Percentiles rank a stretch among this genome's conserved stretches.
phyloP scores from a whole-genome alignment of 352 stramenopile genomes.

The Phytophthora uliginosa region DNA sequence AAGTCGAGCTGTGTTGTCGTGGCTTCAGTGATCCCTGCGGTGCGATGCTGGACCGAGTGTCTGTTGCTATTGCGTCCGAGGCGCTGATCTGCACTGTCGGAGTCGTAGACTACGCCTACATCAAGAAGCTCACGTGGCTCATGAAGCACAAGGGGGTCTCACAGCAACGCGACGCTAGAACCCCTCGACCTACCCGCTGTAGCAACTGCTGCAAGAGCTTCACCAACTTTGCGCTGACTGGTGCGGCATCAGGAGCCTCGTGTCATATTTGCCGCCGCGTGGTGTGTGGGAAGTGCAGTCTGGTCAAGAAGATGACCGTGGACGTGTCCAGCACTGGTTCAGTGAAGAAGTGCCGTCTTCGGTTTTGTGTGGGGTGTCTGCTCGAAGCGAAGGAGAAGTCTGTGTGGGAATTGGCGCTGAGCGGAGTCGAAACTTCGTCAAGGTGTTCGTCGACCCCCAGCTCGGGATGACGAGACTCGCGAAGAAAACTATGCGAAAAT shows the following conservation, averaged over 20 bases:
- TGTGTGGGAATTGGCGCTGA: constrained; percentile 51
- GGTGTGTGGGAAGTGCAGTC: constrained; percentile 58
- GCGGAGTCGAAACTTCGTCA: constrained; percentile 9
- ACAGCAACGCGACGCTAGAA: neutral
- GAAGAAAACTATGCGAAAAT: neutral
- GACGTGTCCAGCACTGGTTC: constrained; percentile 45
- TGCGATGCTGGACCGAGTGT: neutral
- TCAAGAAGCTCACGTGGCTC: constrained; percentile 63
- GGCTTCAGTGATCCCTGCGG: neutral
- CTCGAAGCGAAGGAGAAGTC: constrained; percentile 58
- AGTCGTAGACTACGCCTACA: neutral
- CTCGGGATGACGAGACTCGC: neutral
- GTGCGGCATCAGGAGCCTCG: constrained; percentile 12
- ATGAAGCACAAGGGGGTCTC: constrained; percentile 37
- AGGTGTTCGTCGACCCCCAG: constrained; percentile 20
- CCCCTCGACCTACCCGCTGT: constrained; percentile 34
- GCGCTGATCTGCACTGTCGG: neutral
- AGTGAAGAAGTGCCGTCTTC: constrained; percentile 45
- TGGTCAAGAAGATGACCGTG: constrained; percentile 65
- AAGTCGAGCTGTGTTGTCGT: neutral
- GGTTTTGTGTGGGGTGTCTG: constrained; percentile 61
- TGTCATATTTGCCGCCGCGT: constrained; percentile 59
- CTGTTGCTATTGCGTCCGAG: neutral
- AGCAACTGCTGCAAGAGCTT: constrained; percentile 29
- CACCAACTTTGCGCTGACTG: constrained; percentile 25